Percentiles rank a stretch among this genome's conserved stretches.
These are phyloP conservation scores for Letharia lupina DNA, from an alignment of 495 filamentous ascomycete species.

Conservation along the genomic window DNA sequence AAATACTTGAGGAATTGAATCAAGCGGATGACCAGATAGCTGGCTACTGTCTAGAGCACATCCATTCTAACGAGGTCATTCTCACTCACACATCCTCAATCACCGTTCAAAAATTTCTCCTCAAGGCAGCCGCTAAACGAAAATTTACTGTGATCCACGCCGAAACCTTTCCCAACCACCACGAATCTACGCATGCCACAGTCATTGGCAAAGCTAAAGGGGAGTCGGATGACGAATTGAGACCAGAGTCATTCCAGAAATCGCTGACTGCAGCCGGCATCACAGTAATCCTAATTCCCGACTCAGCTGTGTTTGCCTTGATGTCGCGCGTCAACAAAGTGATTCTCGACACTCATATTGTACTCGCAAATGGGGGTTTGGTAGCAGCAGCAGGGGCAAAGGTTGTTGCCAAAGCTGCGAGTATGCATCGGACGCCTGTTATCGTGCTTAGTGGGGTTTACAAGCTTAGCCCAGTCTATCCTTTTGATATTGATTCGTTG, in stretches of 20 bases:
- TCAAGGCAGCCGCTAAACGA: conserved; percentile 73
- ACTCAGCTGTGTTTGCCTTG: conserved; percentile 77
- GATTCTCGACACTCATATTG: conserved; percentile 73
- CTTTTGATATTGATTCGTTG: conserved; percentile 64
- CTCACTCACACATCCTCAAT: conserved; percentile 72
- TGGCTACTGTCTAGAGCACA: conserved; percentile 74
- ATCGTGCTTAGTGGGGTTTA: conserved; percentile 80
- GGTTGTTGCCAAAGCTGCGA: conserved; percentile 73
- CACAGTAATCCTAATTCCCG: conserved; percentile 71
- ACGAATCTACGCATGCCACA: conserved; percentile 50
- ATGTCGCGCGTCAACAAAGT: conserved; percentile 95
- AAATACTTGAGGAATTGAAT: conserved; percentile 84
- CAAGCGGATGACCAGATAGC: conserved; percentile 87
- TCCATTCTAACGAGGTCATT: conserved; percentile 82
- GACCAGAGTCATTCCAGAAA: conserved; percentile 57
- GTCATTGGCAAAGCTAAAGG: conserved; percentile 42
- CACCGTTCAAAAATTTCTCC: conserved; percentile 77
- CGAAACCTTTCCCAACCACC: conserved; percentile 61
- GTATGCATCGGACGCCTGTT: conserved; percentile 68
- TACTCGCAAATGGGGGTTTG: conserved; percentile 77
- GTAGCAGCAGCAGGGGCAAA: conserved; percentile 71
- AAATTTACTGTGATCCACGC: conserved; percentile 82
- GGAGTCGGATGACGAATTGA: conserved; percentile 41
- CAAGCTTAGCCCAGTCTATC: conserved; percentile 82
- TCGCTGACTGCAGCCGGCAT: conserved; percentile 67